phyloP scores from a whole-genome alignment of 2,329 filamentous ascomycete genomes.

The Monosporascus sp. region DNA sequence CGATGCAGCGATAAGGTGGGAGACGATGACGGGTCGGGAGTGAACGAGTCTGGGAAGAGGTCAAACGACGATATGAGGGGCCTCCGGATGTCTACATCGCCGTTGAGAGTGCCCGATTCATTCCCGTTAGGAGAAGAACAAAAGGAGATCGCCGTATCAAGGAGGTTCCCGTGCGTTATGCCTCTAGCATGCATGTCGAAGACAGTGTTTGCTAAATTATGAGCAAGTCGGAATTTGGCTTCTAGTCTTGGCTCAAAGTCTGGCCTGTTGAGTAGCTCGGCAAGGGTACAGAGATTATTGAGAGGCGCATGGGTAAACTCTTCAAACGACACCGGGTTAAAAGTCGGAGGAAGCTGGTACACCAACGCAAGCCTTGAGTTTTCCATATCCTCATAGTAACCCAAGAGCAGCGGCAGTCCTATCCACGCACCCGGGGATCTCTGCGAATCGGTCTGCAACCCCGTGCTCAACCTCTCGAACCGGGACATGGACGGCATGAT shows the following conservation, averaged over 20 bases:
- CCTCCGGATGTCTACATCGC: constrained; percentile 57
- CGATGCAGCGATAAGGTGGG: constrained; percentile 46
- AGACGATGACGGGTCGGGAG: constrained; percentile 22
- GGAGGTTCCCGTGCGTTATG: constrained; percentile 66
- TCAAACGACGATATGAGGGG: constrained; percentile 72
- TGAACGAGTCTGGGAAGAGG: constrained; percentile 53
- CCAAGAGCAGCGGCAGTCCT: constrained; percentile 55
- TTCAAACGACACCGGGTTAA: constrained; percentile 53
- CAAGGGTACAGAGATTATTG: constrained; percentile 48
- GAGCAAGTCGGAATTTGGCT: constrained; percentile 69
- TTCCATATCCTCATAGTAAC: constrained; percentile 70
- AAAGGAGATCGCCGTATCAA: constrained; percentile 64
- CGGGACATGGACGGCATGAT: constrained; percentile 60
- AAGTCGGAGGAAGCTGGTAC: constrained; percentile 65
- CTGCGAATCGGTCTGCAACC: constrained; percentile 49
- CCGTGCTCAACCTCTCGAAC: constrained; percentile 58
- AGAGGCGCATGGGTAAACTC: constrained; percentile 43
- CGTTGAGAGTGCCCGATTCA: constrained; percentile 35
- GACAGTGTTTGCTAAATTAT: constrained; percentile 66
- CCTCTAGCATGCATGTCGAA: constrained; percentile 67
- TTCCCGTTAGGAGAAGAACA: constrained; percentile 41
- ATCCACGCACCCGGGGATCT: constrained; percentile 52
- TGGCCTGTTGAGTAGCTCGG: constrained; percentile 46
- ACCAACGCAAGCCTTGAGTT: constrained; percentile 67
- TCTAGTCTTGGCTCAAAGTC: constrained; percentile 63